Percentiles rank a stretch among this genome's conserved stretches.
phyloP scores from a whole-genome alignment of 140 eudicot species.

The Ambrosia hybrid region DNA sequence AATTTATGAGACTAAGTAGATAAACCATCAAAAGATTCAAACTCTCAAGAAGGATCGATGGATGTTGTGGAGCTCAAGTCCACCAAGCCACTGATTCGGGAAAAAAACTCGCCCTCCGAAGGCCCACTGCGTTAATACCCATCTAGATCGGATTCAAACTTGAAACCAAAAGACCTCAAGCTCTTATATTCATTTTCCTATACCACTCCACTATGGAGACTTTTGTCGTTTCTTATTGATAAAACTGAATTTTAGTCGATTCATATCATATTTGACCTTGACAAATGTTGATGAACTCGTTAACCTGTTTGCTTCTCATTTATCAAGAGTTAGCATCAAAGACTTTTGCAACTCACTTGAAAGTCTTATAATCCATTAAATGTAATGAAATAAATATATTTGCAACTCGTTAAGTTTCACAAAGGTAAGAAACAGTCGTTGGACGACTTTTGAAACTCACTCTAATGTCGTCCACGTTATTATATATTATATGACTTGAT shows the following conservation, averaged over 20 bases:
- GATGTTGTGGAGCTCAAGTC: too few species aligned
- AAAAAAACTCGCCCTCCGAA: too few species aligned
- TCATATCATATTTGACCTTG: slow-evolving; percentile 9
- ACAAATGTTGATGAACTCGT: background rate
- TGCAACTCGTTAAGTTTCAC: background rate
- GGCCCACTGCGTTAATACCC: too few species aligned
- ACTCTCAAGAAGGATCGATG: too few species aligned
- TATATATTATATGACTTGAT: background rate
- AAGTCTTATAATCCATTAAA: background rate
- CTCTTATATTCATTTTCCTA: too few species aligned
- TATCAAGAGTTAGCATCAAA: slow-evolving; percentile 2
- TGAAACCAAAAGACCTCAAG: too few species aligned
- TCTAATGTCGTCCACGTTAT: background rate
- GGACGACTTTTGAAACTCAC: slow-evolving; percentile 2
- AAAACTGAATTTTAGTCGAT: background rate
- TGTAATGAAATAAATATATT: background rate
- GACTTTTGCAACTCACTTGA: background rate
- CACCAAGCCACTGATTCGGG: too few species aligned
- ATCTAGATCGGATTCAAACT: too few species aligned
- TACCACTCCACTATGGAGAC: too few species aligned
- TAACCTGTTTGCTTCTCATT: slow-evolving; percentile 2
- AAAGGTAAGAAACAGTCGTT: background rate
- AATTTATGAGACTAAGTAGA: too few species aligned
- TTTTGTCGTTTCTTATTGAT: too few species aligned
- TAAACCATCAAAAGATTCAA: too few species aligned